phyloP scores from a whole-genome alignment of 163 green algal genomes.

The Chlorella variabilis region DNA sequence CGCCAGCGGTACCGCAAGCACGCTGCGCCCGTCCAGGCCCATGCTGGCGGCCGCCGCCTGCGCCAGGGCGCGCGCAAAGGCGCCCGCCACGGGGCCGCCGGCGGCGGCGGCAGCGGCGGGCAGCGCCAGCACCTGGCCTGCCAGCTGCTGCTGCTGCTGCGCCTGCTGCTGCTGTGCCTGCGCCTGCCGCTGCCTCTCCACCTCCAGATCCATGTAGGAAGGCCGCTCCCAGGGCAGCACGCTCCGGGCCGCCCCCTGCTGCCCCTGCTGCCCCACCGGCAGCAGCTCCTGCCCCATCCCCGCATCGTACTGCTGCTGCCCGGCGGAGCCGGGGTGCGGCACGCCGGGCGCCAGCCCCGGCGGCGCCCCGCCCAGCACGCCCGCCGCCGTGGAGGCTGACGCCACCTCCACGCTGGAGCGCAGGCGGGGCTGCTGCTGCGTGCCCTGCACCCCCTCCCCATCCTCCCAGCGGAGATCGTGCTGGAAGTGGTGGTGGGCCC shows the following conservation, averaged over 20 bases:
- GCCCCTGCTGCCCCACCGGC: background rate
- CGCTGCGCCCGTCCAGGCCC: background rate
- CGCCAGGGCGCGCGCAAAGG: background rate
- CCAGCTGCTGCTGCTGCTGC: conserved; percentile 12
- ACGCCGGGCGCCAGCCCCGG: background rate
- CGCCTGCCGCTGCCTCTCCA: conserved; percentile 24
- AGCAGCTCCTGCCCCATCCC: background rate
- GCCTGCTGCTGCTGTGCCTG: conserved; percentile 14
- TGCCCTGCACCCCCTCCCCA: background rate
- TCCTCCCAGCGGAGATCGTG: conserved; percentile 9
- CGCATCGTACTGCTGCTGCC: background rate
- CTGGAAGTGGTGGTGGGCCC: background rate
- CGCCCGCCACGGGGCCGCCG: background rate
- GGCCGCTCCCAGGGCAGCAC: conserved; percentile 28
- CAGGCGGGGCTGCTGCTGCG: background rate
- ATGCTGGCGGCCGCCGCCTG: conserved; percentile 11
- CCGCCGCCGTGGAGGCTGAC: background rate
- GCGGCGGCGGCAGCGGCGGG: background rate
- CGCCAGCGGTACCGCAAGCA: background rate
- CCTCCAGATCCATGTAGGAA: conserved; percentile 35
- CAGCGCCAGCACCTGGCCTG: background rate
- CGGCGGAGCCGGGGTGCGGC: background rate
- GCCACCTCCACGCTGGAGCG: no score
- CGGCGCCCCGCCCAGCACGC: background rate
- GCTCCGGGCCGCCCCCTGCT: background rate